Conservation (phyloP, 2,329 filamentous ascomycete genomes). For the Fusarium duplospermum region DNA sequence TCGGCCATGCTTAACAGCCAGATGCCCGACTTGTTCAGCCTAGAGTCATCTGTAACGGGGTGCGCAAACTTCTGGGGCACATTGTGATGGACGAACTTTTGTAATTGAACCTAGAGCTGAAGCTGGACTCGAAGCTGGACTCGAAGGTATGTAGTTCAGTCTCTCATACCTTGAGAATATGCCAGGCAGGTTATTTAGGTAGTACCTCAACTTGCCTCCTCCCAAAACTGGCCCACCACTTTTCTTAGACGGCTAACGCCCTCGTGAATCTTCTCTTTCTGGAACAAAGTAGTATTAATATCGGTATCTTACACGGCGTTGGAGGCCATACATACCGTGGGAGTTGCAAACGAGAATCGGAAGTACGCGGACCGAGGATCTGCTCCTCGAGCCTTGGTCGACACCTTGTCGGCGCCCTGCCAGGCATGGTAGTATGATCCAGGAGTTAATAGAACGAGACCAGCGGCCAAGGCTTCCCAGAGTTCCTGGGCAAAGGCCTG, state of each 20-base stretch:
- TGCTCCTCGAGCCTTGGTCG: background rate
- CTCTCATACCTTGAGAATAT: background rate
- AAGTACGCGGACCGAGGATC: background rate
- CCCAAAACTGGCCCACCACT: background rate
- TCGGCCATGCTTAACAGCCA: background rate
- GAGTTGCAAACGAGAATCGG: background rate
- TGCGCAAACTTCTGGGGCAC: background rate
- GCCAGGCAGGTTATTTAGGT: background rate
- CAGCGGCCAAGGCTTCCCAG: background rate
- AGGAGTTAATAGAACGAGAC: background rate
- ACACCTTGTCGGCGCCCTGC: background rate
- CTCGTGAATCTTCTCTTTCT: background rate
- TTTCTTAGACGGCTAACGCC: background rate
- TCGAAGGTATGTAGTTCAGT: background rate
- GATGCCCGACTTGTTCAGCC: background rate
- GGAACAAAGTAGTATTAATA: background rate
- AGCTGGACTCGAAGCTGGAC: background rate
- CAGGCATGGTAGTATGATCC: background rate
- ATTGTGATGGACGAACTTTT: background rate
- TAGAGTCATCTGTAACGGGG: background rate
- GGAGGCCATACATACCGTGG: background rate
- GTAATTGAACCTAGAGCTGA: background rate
- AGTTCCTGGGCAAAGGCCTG: background rate
- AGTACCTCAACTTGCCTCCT: background rate
- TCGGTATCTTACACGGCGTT: background rate